Evolutionary conservation across 1,284 basidiomycete species (phyloP).

Genomic region (Tylopilus sp.): DNA sequence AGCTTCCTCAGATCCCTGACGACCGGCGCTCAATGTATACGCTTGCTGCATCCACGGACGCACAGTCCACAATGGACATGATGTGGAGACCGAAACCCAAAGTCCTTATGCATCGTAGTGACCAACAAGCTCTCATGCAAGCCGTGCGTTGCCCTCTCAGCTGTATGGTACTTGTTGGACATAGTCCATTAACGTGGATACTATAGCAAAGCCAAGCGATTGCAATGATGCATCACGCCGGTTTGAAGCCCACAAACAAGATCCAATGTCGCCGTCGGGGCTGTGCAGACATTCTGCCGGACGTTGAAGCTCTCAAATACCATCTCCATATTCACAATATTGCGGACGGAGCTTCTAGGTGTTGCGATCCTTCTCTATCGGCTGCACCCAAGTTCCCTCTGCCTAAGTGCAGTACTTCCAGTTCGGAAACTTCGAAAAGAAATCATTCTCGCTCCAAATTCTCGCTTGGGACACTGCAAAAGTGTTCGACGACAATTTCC

Average conservation of each 20-base stretch:
- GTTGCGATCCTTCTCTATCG: background rate
- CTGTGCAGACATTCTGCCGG: slow-evolving; percentile 47
- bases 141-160: slow-evolving; percentile 34
- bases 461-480: slow-evolving; percentile 1
- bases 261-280: slow-evolving; percentile 49
- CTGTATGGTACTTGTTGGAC: background rate
- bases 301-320: slow-evolving; percentile 47
- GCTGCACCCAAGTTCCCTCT: background rate
- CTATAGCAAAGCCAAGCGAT: slow-evolving; percentile 43
- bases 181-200: slow-evolving; percentile 7
- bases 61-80: slow-evolving; percentile 27
- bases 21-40: slow-evolving; percentile 31
- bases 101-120: slow-evolving; percentile 33
- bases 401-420: background rate
- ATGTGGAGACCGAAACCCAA: slow-evolving; percentile 34
- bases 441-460: slow-evolving; percentile 23
- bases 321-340: slow-evolving; percentile 63
- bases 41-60: slow-evolving; percentile 14
- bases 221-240: slow-evolving; percentile 33
- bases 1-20: slow-evolving; percentile 17
- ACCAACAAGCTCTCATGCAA: slow-evolving; percentile 36
- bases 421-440: slow-evolving; percentile 3
- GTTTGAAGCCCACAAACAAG: slow-evolving; percentile 25
- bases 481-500: background rate
- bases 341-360: slow-evolving; percentile 27